These are phyloP conservation scores for Theileria equi DNA, from an alignment of 169 alveolate genomes.

Conservation along the genomic window DNA sequence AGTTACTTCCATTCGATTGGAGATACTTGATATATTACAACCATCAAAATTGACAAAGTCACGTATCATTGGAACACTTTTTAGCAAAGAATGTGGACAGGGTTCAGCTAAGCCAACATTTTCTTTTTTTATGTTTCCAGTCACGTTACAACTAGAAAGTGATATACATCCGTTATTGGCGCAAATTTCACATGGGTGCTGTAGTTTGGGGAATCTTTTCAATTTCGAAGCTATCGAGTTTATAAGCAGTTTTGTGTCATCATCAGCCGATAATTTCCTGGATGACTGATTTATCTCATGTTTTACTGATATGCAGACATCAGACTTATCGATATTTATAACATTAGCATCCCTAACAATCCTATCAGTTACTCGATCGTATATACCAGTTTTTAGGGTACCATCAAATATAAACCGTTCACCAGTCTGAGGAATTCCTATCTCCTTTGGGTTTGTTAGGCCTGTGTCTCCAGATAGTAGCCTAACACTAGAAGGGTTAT, in stretches of 20 bases:
- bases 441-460: neutral
- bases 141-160: neutral
- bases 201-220: neutral
- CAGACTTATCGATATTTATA: neutral
- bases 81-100: conserved; percentile 11
- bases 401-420: neutral
- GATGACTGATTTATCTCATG: neutral
- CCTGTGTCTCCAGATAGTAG: conserved; percentile 1
- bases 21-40: too few species aligned
- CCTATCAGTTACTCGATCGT: neutral
- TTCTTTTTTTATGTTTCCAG: neutral
- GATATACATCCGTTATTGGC: neutral
- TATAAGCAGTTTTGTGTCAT: conserved; percentile 12
- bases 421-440: conserved; percentile 15
- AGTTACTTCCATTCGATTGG: too few species aligned
- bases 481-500: conserved; percentile 5
- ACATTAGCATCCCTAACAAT: neutral
- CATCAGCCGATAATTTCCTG: neutral
- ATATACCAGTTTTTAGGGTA: neutral
- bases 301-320: neutral
- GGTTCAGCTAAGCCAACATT: conserved; percentile 3
- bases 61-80: conserved; percentile 3
- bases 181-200: conserved; percentile 37
- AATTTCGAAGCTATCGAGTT: conserved; percentile 6
- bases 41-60: neutral